Conservation (phyloP, 75 land plant species). For the Cryptomeria japonica region DNA sequence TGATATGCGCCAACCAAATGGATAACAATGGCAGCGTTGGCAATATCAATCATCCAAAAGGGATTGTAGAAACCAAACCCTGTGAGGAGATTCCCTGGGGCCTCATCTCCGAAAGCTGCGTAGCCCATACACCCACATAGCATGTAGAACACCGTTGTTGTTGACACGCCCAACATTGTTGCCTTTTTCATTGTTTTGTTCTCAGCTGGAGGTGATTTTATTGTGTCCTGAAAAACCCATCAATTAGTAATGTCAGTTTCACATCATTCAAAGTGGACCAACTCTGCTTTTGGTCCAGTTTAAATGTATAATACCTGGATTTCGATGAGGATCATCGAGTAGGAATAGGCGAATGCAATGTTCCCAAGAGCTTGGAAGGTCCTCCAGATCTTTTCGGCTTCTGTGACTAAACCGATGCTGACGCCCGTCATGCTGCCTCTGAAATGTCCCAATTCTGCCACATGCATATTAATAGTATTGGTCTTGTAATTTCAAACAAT, state of each 20-base stretch:
- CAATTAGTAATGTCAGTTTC: background rate
- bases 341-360: constrained; percentile 81
- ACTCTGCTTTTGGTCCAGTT: background rate
- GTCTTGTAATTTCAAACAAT: background rate
- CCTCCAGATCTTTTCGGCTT: constrained; percentile 57
- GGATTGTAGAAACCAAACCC: constrained; percentile 76
- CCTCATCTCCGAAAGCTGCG: constrained; percentile 74
- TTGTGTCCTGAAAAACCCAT: constrained; percentile 52
- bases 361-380: constrained; percentile 78
- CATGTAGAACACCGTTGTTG: constrained; percentile 75
- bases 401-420: constrained; percentile 47
- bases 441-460: constrained; percentile 40
- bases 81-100: constrained; percentile 74
- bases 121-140: constrained; percentile 74
- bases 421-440: constrained; percentile 64
- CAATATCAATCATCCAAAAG: constrained; percentile 78
- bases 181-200: constrained; percentile 78
- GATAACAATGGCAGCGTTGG: constrained; percentile 62
- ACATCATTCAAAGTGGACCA: background rate
- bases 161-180: constrained; percentile 30
- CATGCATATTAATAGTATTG: background rate
- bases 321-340: constrained; percentile 64
- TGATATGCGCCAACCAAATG: constrained; percentile 80
- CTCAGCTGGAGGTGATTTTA: constrained; percentile 73
- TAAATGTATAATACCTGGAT: constrained; percentile 58